A percentile compares a stretch with the other conserved stretches of the same genome.
Evolutionary conservation across 2,329 filamentous ascomycete species (phyloP).

Genomic region (Colletotrichum sp.): DNA sequence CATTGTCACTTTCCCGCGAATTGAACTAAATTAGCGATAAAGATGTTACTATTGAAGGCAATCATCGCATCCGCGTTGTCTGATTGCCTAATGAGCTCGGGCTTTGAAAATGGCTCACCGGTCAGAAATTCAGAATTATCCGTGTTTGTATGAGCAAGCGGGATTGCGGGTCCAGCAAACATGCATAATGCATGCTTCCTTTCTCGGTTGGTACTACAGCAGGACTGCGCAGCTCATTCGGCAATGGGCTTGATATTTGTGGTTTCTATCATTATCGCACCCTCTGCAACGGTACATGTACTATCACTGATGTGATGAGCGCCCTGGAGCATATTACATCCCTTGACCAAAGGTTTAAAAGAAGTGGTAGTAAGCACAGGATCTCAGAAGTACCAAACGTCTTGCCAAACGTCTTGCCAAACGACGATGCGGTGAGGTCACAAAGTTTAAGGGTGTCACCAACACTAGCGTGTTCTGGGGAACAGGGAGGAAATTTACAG

Average conservation of each 20-base stretch:
- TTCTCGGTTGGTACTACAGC: background rate
- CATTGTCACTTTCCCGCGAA: background rate
- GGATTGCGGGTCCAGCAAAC: background rate
- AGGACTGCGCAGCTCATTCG: background rate
- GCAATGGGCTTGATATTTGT: background rate
- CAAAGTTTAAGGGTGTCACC: background rate
- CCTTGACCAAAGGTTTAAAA: background rate
- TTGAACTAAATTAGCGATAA: background rate
- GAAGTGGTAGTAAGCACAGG: background rate
- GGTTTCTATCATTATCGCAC: background rate
- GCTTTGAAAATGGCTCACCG: background rate
- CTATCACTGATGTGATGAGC: background rate
- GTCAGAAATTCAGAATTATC: background rate
- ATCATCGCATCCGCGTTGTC: background rate
- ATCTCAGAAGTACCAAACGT: background rate
- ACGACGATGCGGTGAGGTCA: background rate
- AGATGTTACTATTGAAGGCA: background rate
- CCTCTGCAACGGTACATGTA: background rate
- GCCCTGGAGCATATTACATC: background rate
- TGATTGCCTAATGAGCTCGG: background rate
- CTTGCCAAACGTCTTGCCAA: no score
- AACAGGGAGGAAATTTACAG: background rate
- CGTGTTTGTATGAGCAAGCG: background rate
- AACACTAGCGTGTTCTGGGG: background rate
- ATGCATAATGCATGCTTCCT: background rate